Percentiles rank a stretch among this genome's conserved stretches.
These are phyloP conservation scores for Apophysomyces trapeziformis DNA, from an alignment of 371 early-diverging fungal genomes.

Conservation along the genomic window DNA sequence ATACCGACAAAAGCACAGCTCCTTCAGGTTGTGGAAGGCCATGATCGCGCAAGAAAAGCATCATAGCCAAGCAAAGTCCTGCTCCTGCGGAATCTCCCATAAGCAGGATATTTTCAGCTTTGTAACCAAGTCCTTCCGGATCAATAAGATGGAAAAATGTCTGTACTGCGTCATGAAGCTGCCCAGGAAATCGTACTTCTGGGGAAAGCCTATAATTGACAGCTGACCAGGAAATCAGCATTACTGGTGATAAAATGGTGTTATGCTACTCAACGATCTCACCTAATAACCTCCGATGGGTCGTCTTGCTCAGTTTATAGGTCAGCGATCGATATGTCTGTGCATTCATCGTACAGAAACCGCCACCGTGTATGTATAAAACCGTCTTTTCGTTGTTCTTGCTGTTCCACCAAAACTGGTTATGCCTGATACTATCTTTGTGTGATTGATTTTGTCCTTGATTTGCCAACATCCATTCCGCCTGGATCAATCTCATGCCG, in stretches of 20 bases:
- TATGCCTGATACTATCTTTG: constrained; percentile 2
- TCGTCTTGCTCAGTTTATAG: constrained; percentile 55
- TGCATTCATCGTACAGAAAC: constrained; percentile 65
- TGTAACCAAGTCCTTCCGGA: constrained; percentile 30
- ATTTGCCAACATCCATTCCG: constrained; percentile 45
- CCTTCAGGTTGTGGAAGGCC: constrained; percentile 52
- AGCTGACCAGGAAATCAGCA: constrained; percentile 22
- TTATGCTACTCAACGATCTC: constrained; percentile 12
- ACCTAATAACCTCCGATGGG: constrained; percentile 56
- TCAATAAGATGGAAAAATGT: constrained; percentile 70
- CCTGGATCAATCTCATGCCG: constrained; percentile 23
- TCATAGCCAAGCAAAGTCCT: constrained; percentile 50
- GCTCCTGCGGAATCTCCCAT: constrained; percentile 12
- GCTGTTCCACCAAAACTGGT: background rate
- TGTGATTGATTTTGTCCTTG: constrained; percentile 25
- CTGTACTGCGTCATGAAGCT: constrained; percentile 76
- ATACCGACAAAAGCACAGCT: constrained; percentile 40
- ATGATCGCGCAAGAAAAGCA: constrained; percentile 58
- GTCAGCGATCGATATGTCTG: constrained; percentile 63
- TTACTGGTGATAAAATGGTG: background rate
- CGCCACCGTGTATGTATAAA: constrained; percentile 72
- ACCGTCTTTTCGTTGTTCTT: constrained; percentile 48
- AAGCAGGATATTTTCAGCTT: background rate
- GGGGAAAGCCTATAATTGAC: constrained; percentile 82
- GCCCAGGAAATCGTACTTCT: constrained; percentile 78